Conservation (phyloP, 2,329 filamentous ascomycete genomes). For the Ophiocordyceps polyrhachis-furcata region DNA sequence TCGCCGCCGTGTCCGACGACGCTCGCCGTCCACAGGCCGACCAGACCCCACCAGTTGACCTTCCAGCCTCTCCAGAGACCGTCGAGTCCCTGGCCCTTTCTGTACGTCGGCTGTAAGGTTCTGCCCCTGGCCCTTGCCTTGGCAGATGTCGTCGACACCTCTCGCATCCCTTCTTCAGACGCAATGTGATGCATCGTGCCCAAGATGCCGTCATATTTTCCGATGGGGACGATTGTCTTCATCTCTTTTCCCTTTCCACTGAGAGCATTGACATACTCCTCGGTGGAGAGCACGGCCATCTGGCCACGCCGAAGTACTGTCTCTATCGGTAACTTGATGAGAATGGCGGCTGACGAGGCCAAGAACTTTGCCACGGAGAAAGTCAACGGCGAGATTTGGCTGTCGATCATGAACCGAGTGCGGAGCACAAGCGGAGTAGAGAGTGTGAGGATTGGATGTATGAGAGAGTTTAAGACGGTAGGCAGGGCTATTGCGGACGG, state of each 20-base stretch:
- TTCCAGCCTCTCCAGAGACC: conserved; percentile 60
- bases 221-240: conserved; percentile 63
- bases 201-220: conserved; percentile 69
- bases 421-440: conserved; percentile 74
- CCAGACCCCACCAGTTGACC: conserved; percentile 59
- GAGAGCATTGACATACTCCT: conserved; percentile 30
- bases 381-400: conserved; percentile 57
- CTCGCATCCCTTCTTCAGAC: conserved; percentile 56
- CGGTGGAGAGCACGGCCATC: conserved; percentile 47
- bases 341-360: conserved; percentile 60
- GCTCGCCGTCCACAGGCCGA: conserved; percentile 54
- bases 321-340: conserved; percentile 77
- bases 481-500: conserved; percentile 54
- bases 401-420: conserved; percentile 68
- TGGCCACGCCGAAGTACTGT: conserved; percentile 82
- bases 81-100: conserved; percentile 46
- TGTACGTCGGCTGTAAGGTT: conserved; percentile 16
- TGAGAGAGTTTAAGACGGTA: conserved; percentile 69
- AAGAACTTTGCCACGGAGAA: conserved; percentile 74
- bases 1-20: conserved; percentile 43
- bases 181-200: conserved; percentile 82
- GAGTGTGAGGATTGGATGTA: conserved; percentile 67
- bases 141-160: conserved; percentile 18
- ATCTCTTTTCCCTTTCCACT: conserved; percentile 23
- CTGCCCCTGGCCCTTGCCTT: conserved; percentile 14